Percentiles rank a stretch among this genome's conserved stretches.
phyloP scores from a whole-genome alignment of 192 early-diverging fungal genomes.

The Coemansia guatemalensis region DNA sequence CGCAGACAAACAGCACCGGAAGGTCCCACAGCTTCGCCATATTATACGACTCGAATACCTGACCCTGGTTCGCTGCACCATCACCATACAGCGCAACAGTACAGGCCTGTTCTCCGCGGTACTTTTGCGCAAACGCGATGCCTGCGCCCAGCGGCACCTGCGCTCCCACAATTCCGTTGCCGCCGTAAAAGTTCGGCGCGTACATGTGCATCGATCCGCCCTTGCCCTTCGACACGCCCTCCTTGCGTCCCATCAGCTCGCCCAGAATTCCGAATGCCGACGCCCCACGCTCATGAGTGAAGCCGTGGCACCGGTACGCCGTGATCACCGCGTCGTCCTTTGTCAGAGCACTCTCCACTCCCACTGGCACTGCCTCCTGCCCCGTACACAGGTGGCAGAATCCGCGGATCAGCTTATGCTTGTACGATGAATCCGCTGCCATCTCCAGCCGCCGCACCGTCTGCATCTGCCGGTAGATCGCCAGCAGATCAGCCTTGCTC shows the following conservation, averaged over 20 bases:
- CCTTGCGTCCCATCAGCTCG: slow-evolving; percentile 80
- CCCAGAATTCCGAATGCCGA: slow-evolving; percentile 64
- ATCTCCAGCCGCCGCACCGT: slow-evolving; percentile 90
- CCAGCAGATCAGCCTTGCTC: slow-evolving; percentile 70
- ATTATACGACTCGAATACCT: slow-evolving; percentile 98
- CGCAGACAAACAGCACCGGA: slow-evolving; percentile 92
- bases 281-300: slow-evolving; percentile 84
- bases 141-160: slow-evolving; percentile 87
- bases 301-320: slow-evolving; percentile 99
- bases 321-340: slow-evolving; percentile 93
- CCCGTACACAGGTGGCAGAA: slow-evolving; percentile 99
- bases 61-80: slow-evolving; percentile 97
- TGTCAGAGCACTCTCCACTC: slow-evolving; percentile 90
- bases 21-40: slow-evolving; percentile 98
- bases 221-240: slow-evolving; percentile 90
- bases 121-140: slow-evolving; percentile 93
- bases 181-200: slow-evolving; percentile 92
- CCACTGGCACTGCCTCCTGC: slow-evolving; percentile 92
- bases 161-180: slow-evolving; percentile 99
- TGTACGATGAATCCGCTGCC: slow-evolving; percentile 93
- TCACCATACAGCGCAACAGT: slow-evolving; percentile 95
- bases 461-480: slow-evolving; percentile 87
- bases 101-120: slow-evolving; percentile 71
- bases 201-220: slow-evolving; percentile 99
- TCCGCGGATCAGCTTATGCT: slow-evolving; percentile 93